These are phyloP conservation scores for Aspergillus leporis DNA, from an alignment of 495 filamentous ascomycete species.

Conservation along the genomic window DNA sequence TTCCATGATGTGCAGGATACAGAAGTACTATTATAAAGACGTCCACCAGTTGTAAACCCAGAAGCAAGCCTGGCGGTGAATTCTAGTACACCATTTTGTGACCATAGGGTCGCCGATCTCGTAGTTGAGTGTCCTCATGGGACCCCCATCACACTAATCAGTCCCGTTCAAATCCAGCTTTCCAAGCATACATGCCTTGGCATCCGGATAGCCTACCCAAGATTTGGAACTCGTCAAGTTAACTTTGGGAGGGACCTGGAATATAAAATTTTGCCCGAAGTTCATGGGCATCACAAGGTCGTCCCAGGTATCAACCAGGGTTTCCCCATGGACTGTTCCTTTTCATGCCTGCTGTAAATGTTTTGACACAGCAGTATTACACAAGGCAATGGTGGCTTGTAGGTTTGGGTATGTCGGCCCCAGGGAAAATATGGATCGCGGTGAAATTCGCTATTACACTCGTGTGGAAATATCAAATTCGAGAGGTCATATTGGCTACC, in stretches of 20 bases:
- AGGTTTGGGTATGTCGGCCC: not conserved
- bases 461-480: not conserved
- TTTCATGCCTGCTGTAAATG: not conserved
- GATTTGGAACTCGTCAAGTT: not conserved
- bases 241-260: not conserved
- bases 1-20: not conserved
- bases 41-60: not conserved
- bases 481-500: not conserved
- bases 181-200: not conserved
- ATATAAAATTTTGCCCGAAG: not conserved
- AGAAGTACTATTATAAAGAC: not conserved
- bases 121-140: not conserved
- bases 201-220: not conserved
- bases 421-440: not conserved
- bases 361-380: constrained; percentile 1
- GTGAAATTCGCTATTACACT: not conserved
- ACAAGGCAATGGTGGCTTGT: not conserved
- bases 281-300: not conserved
- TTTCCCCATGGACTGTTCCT: not conserved
- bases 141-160: not conserved
- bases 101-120: not conserved
- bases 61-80: not conserved
- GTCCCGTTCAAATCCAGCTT: not conserved
- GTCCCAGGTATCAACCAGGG: not conserved
- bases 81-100: not conserved